Evolutionary conservation across 2,329 filamentous ascomycete genomes (phyloP), one percentile per base, ranked within the genome.

Genomic region (Kalmusia sp.): DNA sequence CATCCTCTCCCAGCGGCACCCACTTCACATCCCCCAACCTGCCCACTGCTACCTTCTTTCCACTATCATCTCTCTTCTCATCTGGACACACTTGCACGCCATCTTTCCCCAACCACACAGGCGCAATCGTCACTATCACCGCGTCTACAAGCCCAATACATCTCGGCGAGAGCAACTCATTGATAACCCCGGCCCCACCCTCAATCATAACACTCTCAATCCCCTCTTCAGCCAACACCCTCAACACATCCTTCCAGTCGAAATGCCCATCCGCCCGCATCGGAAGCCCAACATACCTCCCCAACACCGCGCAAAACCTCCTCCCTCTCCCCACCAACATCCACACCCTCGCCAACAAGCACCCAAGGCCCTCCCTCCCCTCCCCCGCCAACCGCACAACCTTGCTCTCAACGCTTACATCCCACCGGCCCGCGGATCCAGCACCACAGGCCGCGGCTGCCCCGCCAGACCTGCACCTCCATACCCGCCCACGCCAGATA

Each of bases 191-290:
- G 0, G 85, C 93, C 9, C 93, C 93, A 0, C 93, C 93, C 73
- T 98, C 93, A 43, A 98, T 83, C 93, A 97, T 97, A 52, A 97
- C 80, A 69, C 92, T 96, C 47, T 76, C 74, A 38, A 96, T 77
- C 1, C 87, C 86, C 62, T 89, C 80, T 1, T 69, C 71, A 24
- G 74, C 76, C 28, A 96, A 72, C 3, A 79, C 77, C 15, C 74
- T 74, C 25, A 96, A 75, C 14, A 96, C 82, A 34, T 81, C 79
- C 9, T 73, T 72, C 92, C 91, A 96, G 15, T 48, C 41, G 2
- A 68, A 49, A 9, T 25, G 31, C n/a, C 44, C 39, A 17, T 24
- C n/a, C 31, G 33, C 8, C 9, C 25, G 31, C 14, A 21, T 28
- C 35, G 25, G 6, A n/a, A 54, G 11, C n/a, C 7, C 14, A 67